Evolutionary conservation across 805 yeast species (phyloP).

Genomic region (Nakazawaea anatomiae): DNA sequence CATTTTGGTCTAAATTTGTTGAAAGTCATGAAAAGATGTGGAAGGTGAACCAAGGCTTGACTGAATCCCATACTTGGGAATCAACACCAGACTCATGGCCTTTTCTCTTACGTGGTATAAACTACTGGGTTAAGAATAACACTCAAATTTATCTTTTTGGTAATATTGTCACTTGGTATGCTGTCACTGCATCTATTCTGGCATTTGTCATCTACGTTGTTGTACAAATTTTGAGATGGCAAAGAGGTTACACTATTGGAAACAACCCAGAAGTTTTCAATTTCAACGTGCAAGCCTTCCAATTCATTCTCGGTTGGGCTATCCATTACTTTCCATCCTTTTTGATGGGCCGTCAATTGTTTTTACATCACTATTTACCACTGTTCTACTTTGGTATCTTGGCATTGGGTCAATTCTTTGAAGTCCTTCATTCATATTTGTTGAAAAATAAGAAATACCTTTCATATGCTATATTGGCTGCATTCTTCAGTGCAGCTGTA

Average conservation of each 20-base stretch:
- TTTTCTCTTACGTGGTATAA: conserved; percentile 67
- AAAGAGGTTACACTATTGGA: conserved; percentile 40
- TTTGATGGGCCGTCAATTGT: conserved; percentile 30
- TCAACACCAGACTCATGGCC: conserved; percentile 76
- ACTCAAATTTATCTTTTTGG: conserved; percentile 69
- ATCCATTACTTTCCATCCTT: conserved; percentile 55
- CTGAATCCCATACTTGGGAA: conserved; percentile 65
- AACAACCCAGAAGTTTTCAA: conserved; percentile 50
- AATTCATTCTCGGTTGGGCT: conserved; percentile 65
- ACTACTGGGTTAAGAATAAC: conserved; percentile 64
- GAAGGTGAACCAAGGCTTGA: conserved; percentile 65
- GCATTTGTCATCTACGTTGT: conserved; percentile 44
- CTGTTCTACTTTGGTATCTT: conserved; percentile 41
- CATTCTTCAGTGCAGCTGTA: conserved; percentile 43
- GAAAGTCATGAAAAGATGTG: conserved; percentile 75
- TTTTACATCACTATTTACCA: conserved; percentile 43
- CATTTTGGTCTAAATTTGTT: conserved; percentile 52
- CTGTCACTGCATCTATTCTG: conserved; percentile 47
- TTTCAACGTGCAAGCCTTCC: conserved; percentile 57
- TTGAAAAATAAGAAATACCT: conserved; percentile 33
- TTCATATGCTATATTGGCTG: conserved; percentile 38
- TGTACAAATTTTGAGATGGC: conserved; percentile 55
- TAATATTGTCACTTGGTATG: conserved; percentile 79
- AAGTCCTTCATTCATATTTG: conserved; percentile 21
- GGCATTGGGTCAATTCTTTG: conserved; percentile 27